phyloP scores from a whole-genome alignment of 2,329 filamentous ascomycete genomes.

The Exophiala sp. region DNA sequence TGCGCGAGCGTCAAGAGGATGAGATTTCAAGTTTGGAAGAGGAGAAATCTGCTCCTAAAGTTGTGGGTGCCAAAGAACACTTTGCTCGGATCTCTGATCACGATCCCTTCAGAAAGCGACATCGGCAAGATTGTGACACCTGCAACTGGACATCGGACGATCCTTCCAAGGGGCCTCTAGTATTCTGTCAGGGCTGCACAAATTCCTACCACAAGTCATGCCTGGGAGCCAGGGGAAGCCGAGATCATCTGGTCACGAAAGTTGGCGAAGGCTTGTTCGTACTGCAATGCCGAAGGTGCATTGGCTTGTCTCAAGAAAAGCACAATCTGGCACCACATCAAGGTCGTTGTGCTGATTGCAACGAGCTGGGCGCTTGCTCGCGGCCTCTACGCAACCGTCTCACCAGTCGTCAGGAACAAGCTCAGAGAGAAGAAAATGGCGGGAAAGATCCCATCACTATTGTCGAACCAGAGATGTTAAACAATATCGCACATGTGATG shows the following conservation, averaged over 20 bases:
- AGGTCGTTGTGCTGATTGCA: constrained; percentile 69
- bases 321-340: constrained; percentile 67
- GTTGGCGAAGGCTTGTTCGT: constrained; percentile 73
- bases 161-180: constrained; percentile 62
- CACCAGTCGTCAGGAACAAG: constrained; percentile 77
- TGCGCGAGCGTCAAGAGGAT: constrained; percentile 51
- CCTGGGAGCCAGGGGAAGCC: constrained; percentile 65
- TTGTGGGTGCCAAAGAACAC: constrained; percentile 65
- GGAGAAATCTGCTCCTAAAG: constrained; percentile 48
- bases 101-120: constrained; percentile 65
- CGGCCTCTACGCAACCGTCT: constrained; percentile 68
- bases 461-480: constrained; percentile 62
- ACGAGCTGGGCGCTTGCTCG: constrained; percentile 64
- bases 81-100: constrained; percentile 63
- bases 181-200: constrained; percentile 90
- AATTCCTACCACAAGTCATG: constrained; percentile 79
- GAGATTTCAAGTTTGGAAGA: constrained; percentile 40
- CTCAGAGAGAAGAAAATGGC: constrained; percentile 71
- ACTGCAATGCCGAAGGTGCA: constrained; percentile 83
- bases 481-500: constrained; percentile 72
- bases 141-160: constrained; percentile 59
- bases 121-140: constrained; percentile 68
- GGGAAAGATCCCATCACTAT: constrained; percentile 71
- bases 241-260: constrained; percentile 91
- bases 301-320: constrained; percentile 65